These are phyloP conservation scores for Ulmus americana DNA, from an alignment of 331 rosid species.

Conservation along the genomic window DNA sequence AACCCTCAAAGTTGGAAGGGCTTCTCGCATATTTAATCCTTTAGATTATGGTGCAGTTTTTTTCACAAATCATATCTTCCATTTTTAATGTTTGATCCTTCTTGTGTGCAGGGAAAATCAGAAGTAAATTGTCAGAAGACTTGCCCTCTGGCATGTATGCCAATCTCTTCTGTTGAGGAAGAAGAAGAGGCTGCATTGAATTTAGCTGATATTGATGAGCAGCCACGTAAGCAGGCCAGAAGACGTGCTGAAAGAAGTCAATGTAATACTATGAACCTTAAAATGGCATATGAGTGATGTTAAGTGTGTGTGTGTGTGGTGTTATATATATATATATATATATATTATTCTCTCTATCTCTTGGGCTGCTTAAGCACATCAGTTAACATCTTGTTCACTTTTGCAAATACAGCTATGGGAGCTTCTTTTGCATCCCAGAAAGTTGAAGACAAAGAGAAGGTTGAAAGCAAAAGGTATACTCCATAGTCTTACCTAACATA, in stretches of 20 bases:
- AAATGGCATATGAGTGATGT: not conserved
- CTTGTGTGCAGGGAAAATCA: slow-evolving; percentile 41
- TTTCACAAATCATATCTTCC: not conserved
- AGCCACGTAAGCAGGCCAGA: slow-evolving; percentile 23
- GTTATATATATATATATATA: too few relatives aligned
- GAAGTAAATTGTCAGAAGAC: slow-evolving; percentile 25
- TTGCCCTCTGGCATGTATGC: slow-evolving; percentile 37
- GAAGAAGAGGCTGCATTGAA: slow-evolving; percentile 29
- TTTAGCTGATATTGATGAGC: slow-evolving; percentile 27
- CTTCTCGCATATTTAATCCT: too few relatives aligned
- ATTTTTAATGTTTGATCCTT: slow-evolving; percentile 1
- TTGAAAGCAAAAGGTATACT: slow-evolving; percentile 52
- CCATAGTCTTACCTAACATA: not conserved
- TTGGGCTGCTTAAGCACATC: too few relatives aligned
- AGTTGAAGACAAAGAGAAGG: slow-evolving; percentile 45
- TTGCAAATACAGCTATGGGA: slow-evolving; percentile 44
- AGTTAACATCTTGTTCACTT: slow-evolving; percentile 11
- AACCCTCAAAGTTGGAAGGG: too few relatives aligned
- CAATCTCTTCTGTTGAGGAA: slow-evolving; percentile 38
- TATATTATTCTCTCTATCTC: too few relatives aligned
- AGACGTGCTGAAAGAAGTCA: slow-evolving; percentile 48
- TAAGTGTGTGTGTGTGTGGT: too few relatives aligned
- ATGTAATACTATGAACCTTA: slow-evolving; percentile 39
- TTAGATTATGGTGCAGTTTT: too few relatives aligned
- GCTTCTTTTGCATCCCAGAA: slow-evolving; percentile 40